Base-by-base conservation (phyloP, 2,329 filamentous ascomycete species). In the Aspergillus ustus region DNA sequence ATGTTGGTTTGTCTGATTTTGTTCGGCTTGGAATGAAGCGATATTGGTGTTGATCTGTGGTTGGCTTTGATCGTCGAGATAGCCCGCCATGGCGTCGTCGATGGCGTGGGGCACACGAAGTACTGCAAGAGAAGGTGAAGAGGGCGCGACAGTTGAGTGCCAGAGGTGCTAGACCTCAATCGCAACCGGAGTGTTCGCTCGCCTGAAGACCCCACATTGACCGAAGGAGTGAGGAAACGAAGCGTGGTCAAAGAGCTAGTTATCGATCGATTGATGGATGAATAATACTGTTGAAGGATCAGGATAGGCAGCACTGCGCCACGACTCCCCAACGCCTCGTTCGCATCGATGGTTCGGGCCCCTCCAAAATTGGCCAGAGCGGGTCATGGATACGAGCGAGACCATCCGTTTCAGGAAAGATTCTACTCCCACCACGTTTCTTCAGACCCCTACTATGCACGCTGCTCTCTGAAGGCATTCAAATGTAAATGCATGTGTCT, bases 61-160 rank as follows among this genome's bases (percentile, higher is more conserved):
- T 64, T 60, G 54, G 57, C 57, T 65, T 70, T 82, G 82, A 54
- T 79, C 82, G 73, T 87, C 87, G 78, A 87, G 86, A 75, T 82
- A 86, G 65, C 81, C 80, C 48, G 83, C 82, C 62, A 69, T 69
- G 62, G 61, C 60, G 61, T 59, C 43, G 43, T 59, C 60, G 46
- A 46, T 22, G 49, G 46, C 57, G 57, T 60, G 62, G 58, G 54
- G 53, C 59, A 46, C 15, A 40, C 34, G 15, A 40, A 40, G 34
- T 13, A 40, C 11, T 4, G 13, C 31, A 9, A 13, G 1, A 15
- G 34, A 13, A 15, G 34, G 8, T 40, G 11, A 40, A 40, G 19
- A n/a, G 13, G 52, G 44, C n/a, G 45, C 40, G 25, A 52, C 53
- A 52, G 48, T 57, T 49, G 48, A 43, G 43, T 49, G 50, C 54